phyloP scores from a whole-genome alignment of 805 yeast genomes.

The Scheffersomyces ergatensis region DNA sequence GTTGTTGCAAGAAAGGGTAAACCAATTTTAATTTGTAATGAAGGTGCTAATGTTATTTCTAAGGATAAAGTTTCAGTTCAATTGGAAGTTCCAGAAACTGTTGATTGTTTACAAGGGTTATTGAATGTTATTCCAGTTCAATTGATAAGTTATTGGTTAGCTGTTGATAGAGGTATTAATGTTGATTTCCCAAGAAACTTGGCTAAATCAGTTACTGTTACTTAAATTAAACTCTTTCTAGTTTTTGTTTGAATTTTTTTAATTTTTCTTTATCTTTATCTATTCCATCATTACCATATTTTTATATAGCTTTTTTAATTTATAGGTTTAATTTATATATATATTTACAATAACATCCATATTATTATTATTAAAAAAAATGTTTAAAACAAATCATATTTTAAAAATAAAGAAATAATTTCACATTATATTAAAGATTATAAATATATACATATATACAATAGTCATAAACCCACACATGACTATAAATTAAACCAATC shows the following conservation, averaged over 20 bases:
- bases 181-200: constrained; percentile 98
- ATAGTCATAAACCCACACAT: too few species aligned
- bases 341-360: too few species aligned
- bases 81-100: constrained; percentile 90
- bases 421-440: too few species aligned
- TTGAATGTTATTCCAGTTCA: constrained; percentile 93
- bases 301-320: not conserved
- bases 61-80: constrained; percentile 60
- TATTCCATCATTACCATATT: constrained; percentile 1
- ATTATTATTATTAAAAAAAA: not conserved
- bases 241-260: too few species aligned
- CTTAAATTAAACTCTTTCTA: too few species aligned
- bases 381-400: too few species aligned
- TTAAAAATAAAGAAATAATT: too few species aligned
- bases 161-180: constrained; percentile 90
- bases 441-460: too few species aligned
- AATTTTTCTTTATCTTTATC: not conserved
- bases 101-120: constrained; percentile 96
- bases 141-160: constrained; percentile 94
- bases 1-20: constrained; percentile 96
- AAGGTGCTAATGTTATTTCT: constrained; percentile 65
- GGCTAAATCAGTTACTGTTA: constrained; percentile 98
- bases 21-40: constrained; percentile 89
- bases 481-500: too few species aligned
- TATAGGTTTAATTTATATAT: not conserved